Base-by-base conservation (phyloP, 768 basidiomycete species). In the Trametes coccinea region DNA sequence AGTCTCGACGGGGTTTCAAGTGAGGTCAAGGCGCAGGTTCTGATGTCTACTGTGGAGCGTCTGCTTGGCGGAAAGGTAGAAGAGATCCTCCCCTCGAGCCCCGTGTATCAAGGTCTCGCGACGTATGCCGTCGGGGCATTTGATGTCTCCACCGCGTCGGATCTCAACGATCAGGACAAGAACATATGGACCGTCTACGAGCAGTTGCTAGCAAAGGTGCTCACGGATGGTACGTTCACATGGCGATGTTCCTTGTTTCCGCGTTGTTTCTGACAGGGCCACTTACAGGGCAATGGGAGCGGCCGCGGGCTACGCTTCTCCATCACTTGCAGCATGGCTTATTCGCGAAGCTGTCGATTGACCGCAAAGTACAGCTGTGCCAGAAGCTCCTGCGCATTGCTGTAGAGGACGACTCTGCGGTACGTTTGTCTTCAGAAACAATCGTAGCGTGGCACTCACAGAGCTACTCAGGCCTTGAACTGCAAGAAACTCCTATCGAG, bases 301-400 rank as follows among this genome's bases (percentile, higher is more conserved):
- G 74, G 4, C 72, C 79, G 2, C 80, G 81, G 45, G 65, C 67
- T 14, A 73, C 78, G 0, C 71, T 89, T 11, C 70, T 77, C 16
- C 73, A 74, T 27, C 74, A 77, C 3, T 70, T 92, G 17, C 78
- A 83, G 66, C 72, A 75, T 27, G 86, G 84, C 2, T 72, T 93
- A 2, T 90, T 90, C 68, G 69, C 68, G 2, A 73, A 71, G 40
- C 75, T 95, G 41, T 75, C 72, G 11, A 66, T 79, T 14, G 82
- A 84, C 29, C 84, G 79, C 40, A 82, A 86, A 67, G 70, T 82
- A 2, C 79, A 82, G 54, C 66, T 91, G 2, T 85, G 85, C 62
- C 73, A 80, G 13, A 60, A 81, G 4, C 69, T 94, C n/a, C 70
- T 95, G 30, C 77, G 81, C 13, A 74, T 82, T 37, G 83, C 84